Conservation (phyloP, 345 rosid genomes). For the Draba incana region DNA sequence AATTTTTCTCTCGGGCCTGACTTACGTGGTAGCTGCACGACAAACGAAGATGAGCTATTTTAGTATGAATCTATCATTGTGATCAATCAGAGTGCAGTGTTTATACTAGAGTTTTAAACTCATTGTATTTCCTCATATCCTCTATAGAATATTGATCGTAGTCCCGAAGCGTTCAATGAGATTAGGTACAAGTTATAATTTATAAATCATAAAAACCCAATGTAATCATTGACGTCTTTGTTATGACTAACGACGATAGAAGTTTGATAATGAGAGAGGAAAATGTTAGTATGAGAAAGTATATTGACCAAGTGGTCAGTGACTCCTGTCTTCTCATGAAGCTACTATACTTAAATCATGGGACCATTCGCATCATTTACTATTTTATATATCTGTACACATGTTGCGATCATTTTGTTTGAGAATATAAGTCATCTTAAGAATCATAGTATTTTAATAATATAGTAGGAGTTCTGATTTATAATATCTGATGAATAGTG, state of each 20-base stretch:
- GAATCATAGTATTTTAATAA: neutral
- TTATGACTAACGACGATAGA: neutral
- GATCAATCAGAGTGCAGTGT: too few species aligned
- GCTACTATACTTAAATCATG: constrained; percentile 21
- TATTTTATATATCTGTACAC: constrained; percentile 13
- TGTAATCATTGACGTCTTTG: neutral
- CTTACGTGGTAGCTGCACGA: too few species aligned
- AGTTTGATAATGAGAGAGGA: neutral
- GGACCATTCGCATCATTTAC: constrained; percentile 31
- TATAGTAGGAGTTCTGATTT: neutral
- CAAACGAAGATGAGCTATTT: too few species aligned
- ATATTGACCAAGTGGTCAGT: constrained; percentile 24
- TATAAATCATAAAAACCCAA: neutral
- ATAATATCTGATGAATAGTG: neutral
- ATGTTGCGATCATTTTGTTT: constrained; percentile 29
- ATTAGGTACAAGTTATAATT: too few species aligned
- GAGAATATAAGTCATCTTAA: neutral
- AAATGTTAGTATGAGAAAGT: constrained; percentile 21
- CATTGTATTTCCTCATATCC: too few species aligned
- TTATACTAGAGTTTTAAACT: too few species aligned
- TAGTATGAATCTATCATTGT: too few species aligned
- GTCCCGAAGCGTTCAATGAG: too few species aligned
- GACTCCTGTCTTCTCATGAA: constrained; percentile 28
- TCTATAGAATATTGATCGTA: too few species aligned
- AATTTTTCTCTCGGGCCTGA: too few species aligned